Base-by-base conservation (phyloP, 768 basidiomycete genomes). In the Leucocoprinus birnbaumii region DNA sequence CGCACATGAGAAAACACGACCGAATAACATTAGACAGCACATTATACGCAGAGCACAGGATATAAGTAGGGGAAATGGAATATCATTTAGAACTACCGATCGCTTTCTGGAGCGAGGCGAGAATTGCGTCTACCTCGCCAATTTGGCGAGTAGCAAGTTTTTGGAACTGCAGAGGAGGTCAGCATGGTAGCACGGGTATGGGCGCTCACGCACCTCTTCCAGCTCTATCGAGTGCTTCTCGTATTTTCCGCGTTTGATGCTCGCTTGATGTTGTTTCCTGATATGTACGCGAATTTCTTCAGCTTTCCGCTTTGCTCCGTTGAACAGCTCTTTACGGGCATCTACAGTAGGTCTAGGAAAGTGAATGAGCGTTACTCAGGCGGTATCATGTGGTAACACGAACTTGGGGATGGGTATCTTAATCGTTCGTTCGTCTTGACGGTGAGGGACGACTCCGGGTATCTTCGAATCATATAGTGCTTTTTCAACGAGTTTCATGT, bases 391-490 rank as follows among this genome's bases (percentile, higher is more conserved):
- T 34, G n/a, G 43, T 45, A 22, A 14, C 37, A 62, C 75, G 13
- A 59, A 91, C 91, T 85, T 91, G 41, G 91, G 87, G 66, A 93
- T 83, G 0, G 90, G 87, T 56, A 94, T 81, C 59, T 80, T 87
- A 59, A 94, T 78, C 1, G 91, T 93, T 41, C 85, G 80, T 26
- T 64, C 71, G 62, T 94, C 91, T 40, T 80, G 70, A 53, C 77
- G 77, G 60, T 93, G 91, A 3, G 91, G 91, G 0, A 84, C 76
- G 9, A 90, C 77, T 25, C 84, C 79, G 8, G 88, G 84, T 35
- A 92, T 72, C 58, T 87, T 87, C 3, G 87, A 85, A n/a, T 82
- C 78, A 61, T 91, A 90, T 5, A 94, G 70, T 0, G 80, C 89
- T 60, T 82, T 78, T 66, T 94, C 90, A 38, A 91, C 83, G 37